Evolutionary conservation across 352 stramenopile species (phyloP).

Genomic region (Pythium brachiatum): DNA sequence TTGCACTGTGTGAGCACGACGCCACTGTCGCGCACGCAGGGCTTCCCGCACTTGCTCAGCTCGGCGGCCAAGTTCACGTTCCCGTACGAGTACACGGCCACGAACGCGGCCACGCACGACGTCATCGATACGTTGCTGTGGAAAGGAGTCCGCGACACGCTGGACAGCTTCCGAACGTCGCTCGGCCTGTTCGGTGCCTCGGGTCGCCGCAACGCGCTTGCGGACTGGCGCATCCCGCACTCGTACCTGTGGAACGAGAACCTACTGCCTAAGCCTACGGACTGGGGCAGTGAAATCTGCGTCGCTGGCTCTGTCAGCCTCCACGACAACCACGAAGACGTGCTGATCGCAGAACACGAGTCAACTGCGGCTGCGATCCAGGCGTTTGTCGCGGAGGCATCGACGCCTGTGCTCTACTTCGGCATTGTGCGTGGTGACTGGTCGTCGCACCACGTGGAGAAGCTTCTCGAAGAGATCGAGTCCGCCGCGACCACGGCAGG

Average conservation of each 20-base stretch:
- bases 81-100: conserved; percentile 44
- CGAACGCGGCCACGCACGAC: conserved; percentile 55
- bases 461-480: conserved; percentile 45
- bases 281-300: conserved; percentile 59
- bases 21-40: conserved; percentile 49
- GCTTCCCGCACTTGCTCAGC: conserved; percentile 57
- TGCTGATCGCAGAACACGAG: conserved; percentile 11
- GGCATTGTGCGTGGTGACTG: conserved; percentile 49
- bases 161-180: conserved; percentile 59
- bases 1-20: conserved; percentile 62
- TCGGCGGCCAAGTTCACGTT: conserved; percentile 27
- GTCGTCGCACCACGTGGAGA: conserved; percentile 34
- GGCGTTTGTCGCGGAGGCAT: conserved; percentile 30
- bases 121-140: conserved; percentile 53
- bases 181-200: conserved; percentile 49
- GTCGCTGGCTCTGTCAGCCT: conserved; percentile 55
- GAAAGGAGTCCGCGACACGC: conserved; percentile 36
- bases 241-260: conserved; percentile 70
- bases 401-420: conserved; percentile 45
- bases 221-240: conserved; percentile 57
- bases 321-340: conserved; percentile 14
- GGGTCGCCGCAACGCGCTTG: conserved; percentile 33
- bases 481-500: conserved; percentile 33
- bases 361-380: conserved; percentile 13
- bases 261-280: conserved; percentile 53